Percentiles rank a stretch among this genome's conserved stretches.
Conservation (phyloP, 1,284 basidiomycete species). For the Marasmius oreades region DNA sequence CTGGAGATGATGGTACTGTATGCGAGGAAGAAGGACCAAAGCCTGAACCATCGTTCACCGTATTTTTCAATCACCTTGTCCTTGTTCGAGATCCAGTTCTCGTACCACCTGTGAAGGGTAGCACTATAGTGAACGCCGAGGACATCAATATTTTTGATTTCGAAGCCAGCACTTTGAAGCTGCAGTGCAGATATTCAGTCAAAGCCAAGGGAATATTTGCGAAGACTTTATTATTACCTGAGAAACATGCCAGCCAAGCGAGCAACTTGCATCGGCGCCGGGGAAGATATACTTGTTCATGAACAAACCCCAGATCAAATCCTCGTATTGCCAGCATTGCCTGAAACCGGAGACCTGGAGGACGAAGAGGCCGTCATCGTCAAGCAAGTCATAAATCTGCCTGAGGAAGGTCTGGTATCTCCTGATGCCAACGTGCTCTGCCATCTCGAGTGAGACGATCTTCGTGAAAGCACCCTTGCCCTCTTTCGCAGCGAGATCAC, state of each 20-base stretch:
- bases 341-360: slow-evolving; percentile 96
- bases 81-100: slow-evolving; percentile 91
- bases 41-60: slow-evolving; percentile 87
- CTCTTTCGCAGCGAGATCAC: slow-evolving; percentile 87
- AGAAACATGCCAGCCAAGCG: slow-evolving; percentile 92
- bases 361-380: slow-evolving; percentile 93
- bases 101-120: slow-evolving; percentile 92
- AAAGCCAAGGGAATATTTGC: not conserved
- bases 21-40: slow-evolving; percentile 91
- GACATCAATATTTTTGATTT: slow-evolving; percentile 95
- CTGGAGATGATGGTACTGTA: slow-evolving; percentile 72
- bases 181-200: slow-evolving; percentile 33
- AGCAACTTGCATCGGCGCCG: slow-evolving; percentile 94
- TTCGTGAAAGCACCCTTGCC: slow-evolving; percentile 84
- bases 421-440: slow-evolving; percentile 97
- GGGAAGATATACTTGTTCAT: slow-evolving; percentile 99
- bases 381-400: slow-evolving; percentile 91
- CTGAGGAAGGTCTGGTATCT: slow-evolving; percentile 88
- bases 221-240: slow-evolving; percentile 26
- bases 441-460: slow-evolving; percentile 98
- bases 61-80: slow-evolving; percentile 87
- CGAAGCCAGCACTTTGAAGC: slow-evolving; percentile 91
- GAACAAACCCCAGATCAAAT: slow-evolving; percentile 93
- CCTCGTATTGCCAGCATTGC: slow-evolving; percentile 96
- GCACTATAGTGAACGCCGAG: slow-evolving; percentile 97